These are phyloP conservation scores for Elsinoe fawcettii DNA, from an alignment of 2,329 filamentous ascomycete genomes.

Conservation along the genomic window DNA sequence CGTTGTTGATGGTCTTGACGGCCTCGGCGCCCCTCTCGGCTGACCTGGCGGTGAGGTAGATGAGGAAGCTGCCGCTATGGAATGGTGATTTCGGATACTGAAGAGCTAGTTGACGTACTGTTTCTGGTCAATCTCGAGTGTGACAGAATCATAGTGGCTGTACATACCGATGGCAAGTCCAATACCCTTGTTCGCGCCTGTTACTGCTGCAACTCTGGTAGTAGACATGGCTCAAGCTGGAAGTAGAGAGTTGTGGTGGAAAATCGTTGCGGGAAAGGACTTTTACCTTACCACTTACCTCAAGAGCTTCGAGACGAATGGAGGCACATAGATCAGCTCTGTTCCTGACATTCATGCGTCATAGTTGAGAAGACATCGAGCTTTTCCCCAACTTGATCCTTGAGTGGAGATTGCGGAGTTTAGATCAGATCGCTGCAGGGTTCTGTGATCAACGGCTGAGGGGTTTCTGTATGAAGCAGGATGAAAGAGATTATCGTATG, in stretches of 20 bases:
- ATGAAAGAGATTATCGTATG: no score
- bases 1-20: slow-evolving; percentile 36
- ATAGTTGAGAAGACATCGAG: slow-evolving; percentile 6
- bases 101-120: slow-evolving; percentile 47
- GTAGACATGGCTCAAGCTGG: slow-evolving; percentile 6
- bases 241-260: not conserved
- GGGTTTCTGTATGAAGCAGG: no score
- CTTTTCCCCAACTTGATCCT: not conserved
- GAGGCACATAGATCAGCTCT: not conserved
- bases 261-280: not conserved
- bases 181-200: slow-evolving; percentile 49
- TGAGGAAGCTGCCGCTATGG: slow-evolving; percentile 41
- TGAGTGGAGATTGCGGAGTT: slow-evolving; percentile 6
- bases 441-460: no score
- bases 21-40: slow-evolving; percentile 41
- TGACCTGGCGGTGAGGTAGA: slow-evolving; percentile 49
- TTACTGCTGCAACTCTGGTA: slow-evolving; percentile 44
- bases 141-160: not conserved
- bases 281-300: not conserved
- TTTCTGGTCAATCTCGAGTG: not conserved
- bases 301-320: not conserved
- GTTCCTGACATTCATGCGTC: slow-evolving; percentile 8
- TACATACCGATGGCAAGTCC: slow-evolving; percentile 40
- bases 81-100: slow-evolving; percentile 45
- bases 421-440: not conserved